Conservation (phyloP, 257 asterid genomes). For the Plantago elongata region DNA sequence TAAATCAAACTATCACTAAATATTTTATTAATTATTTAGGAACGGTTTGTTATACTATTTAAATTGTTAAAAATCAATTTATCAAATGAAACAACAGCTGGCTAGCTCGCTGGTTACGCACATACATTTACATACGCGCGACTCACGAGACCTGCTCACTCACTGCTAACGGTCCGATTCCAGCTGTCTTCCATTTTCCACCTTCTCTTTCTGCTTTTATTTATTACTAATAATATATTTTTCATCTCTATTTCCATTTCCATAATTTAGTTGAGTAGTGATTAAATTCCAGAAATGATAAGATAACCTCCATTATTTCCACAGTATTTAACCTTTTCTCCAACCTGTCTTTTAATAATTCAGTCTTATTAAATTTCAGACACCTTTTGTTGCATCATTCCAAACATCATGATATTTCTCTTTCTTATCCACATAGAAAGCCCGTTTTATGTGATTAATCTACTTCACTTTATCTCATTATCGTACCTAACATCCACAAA, state of each 20-base stretch:
- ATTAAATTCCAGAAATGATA: background rate
- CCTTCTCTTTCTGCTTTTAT: background rate
- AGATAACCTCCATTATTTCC: too few relatives aligned
- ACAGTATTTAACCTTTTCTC: background rate
- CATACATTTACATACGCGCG: conserved; percentile 16
- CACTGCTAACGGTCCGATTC: conserved; percentile 49
- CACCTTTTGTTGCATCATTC: background rate
- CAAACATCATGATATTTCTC: background rate
- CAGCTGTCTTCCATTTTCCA: conserved; percentile 54
- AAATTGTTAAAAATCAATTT: too few relatives aligned
- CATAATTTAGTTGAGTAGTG: background rate
- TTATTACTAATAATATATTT: too few relatives aligned
- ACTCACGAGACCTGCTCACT: conserved; percentile 33
- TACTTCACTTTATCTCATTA: too few relatives aligned
- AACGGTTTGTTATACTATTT: too few relatives aligned
- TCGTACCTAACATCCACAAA: too few relatives aligned
- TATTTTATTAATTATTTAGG: too few relatives aligned
- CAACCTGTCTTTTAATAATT: background rate
- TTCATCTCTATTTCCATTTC: too few relatives aligned
- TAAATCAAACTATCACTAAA: too few relatives aligned
- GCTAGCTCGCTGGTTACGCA: conserved; percentile 9
- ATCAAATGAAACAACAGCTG: too few relatives aligned
- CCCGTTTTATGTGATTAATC: too few relatives aligned
- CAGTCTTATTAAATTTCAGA: background rate
- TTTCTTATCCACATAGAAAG: background rate